Evolutionary conservation across 2,329 filamentous ascomycete species (phyloP).

Genomic region (Claviceps digitariae): DNA sequence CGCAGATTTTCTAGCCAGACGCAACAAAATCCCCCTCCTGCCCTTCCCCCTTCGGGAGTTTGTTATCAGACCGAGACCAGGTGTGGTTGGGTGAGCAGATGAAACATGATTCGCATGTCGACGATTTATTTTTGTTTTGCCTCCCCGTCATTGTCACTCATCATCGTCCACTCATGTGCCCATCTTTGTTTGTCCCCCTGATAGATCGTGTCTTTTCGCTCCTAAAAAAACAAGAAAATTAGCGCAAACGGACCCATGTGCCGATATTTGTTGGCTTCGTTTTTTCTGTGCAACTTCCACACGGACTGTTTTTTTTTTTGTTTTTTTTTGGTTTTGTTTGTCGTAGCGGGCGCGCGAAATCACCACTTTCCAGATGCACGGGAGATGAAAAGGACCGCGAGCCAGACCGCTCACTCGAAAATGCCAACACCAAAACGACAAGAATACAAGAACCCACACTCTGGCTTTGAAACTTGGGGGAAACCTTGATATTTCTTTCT

Average conservation of each 20-base stretch:
- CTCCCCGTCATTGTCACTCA: neutral
- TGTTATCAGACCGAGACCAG: neutral
- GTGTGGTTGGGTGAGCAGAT: neutral
- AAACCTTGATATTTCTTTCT: neutral
- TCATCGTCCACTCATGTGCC: no score
- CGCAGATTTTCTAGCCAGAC: no score
- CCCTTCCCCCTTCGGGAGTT: neutral
- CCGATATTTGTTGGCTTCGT: no score
- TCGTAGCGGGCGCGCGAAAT: neutral
- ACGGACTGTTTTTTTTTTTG: no score
- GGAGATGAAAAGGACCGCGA: neutral
- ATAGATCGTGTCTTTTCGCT: neutral
- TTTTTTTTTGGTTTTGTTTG: no score
- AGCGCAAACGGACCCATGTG: no score
- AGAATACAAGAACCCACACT: neutral
- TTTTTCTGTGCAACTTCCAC: no score
- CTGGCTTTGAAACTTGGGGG: neutral
- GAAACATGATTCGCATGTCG: neutral
- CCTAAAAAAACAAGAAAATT: neutral
- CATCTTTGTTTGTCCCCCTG: neutral
- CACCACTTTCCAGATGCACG: neutral
- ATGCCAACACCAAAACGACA: neutral
- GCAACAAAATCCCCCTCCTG: neutral
- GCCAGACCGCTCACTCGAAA: neutral
- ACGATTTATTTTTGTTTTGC: neutral